phyloP scores from a whole-genome alignment of 345 rosid species.

The Abelmoschus esculentus region DNA sequence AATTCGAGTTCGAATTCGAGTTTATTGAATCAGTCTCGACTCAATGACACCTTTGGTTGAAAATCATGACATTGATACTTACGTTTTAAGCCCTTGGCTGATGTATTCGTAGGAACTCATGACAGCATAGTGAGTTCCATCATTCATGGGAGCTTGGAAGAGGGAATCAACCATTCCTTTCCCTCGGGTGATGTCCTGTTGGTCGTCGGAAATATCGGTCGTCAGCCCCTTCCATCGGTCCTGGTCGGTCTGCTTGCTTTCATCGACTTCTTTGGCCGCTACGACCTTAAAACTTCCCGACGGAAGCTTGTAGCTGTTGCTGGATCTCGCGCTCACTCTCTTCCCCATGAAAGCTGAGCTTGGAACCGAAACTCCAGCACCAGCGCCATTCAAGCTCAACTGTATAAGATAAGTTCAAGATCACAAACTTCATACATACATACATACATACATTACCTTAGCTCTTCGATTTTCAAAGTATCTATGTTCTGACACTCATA shows the following conservation, averaged over 20 bases:
- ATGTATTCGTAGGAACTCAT: constrained; percentile 78
- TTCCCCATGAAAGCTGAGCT: constrained; percentile 68
- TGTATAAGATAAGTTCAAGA: constrained; percentile 9
- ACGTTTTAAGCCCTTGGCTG: constrained; percentile 73
- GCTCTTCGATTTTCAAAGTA: too few species aligned
- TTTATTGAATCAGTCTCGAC: too few species aligned
- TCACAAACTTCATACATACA: too few species aligned
- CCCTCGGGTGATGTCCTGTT: constrained; percentile 89
- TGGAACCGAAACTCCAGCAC: constrained; percentile 49
- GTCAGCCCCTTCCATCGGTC: constrained; percentile 79
- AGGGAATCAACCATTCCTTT: constrained; percentile 88
- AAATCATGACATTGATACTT: constrained; percentile 17
- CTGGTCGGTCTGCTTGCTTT: constrained; percentile 46
- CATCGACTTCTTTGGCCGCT: constrained; percentile 38
- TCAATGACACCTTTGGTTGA: neutral
- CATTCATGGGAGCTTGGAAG: constrained; percentile 79
- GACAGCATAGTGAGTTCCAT: constrained; percentile 79
- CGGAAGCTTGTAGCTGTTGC: constrained; percentile 13
- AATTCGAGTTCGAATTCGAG: too few species aligned
- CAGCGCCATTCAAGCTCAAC: constrained; percentile 75
- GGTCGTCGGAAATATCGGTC: constrained; percentile 70
- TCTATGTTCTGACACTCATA: too few species aligned
- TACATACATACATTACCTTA: too few species aligned
- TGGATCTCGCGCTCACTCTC: constrained; percentile 48
- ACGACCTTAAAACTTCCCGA: constrained; percentile 45